A percentile compares a stretch with the other conserved stretches of the same genome.
Evolutionary conservation across 2,329 filamentous ascomycete genomes (phyloP).

Genomic region (Nothophoma quercina): DNA sequence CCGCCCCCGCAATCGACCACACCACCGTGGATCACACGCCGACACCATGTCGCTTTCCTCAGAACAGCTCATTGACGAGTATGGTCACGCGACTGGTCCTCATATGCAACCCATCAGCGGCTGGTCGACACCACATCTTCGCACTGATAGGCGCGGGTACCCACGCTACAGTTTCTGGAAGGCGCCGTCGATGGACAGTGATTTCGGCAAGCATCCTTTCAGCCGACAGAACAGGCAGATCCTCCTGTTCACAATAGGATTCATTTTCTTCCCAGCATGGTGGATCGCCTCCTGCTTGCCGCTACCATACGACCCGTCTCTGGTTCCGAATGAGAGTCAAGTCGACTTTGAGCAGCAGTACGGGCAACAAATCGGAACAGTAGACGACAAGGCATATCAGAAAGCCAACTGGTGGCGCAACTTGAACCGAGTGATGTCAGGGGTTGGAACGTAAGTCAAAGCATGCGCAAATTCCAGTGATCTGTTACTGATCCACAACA

Average conservation of each 20-base stretch:
- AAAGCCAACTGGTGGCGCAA: conserved; percentile 72
- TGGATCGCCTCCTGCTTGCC: conserved; percentile 75
- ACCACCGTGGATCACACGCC: conserved; percentile 38
- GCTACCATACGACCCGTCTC: conserved; percentile 66
- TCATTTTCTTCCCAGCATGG: conserved; percentile 71
- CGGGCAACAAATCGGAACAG: conserved; percentile 52
- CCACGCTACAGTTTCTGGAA: conserved; percentile 71
- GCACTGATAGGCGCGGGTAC: conserved; percentile 53
- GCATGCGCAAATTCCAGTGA: not conserved
- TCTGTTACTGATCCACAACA: conserved; percentile 8
- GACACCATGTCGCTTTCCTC: conserved; percentile 42
- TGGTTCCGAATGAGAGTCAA: conserved; percentile 48
- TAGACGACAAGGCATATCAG: conserved; percentile 60
- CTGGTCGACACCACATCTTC: conserved; percentile 47
- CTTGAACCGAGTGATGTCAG: conserved; percentile 68
- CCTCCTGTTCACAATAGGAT: conserved; percentile 76
- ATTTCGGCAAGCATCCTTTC: conserved; percentile 65
- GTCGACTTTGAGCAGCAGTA: conserved; percentile 54
- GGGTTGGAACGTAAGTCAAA: conserved; percentile 56
- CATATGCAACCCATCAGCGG: conserved; percentile 36
- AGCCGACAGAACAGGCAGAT: conserved; percentile 77
- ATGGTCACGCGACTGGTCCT: conserved; percentile 38
- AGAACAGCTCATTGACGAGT: conserved; percentile 39
- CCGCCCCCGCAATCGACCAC: conserved; percentile 49
- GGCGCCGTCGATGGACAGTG: conserved; percentile 74